These are phyloP conservation scores for Phytopythium aichiense DNA, from an alignment of 352 stramenopile genomes.

Conservation along the genomic window DNA sequence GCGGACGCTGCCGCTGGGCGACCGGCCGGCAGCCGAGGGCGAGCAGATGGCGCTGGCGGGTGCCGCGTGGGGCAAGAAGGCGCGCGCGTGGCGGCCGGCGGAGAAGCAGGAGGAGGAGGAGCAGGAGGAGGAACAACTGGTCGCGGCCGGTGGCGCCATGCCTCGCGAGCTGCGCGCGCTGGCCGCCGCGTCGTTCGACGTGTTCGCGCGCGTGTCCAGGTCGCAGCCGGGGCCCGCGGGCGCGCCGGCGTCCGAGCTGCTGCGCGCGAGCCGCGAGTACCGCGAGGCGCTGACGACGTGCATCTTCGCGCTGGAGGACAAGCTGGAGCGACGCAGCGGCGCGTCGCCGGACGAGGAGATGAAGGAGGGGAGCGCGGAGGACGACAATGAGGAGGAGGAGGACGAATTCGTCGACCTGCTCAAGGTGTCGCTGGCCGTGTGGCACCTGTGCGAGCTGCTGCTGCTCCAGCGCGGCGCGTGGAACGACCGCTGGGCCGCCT, in stretches of 20 bases:
- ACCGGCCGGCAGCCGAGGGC: constrained; percentile 10
- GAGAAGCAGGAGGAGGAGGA: neutral
- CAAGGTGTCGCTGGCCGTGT: constrained; percentile 76
- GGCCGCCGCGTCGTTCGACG: constrained; percentile 55
- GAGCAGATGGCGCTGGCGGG: constrained; percentile 13
- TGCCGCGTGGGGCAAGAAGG: constrained; percentile 49
- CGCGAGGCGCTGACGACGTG: constrained; percentile 61
- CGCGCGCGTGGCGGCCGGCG: constrained; percentile 33
- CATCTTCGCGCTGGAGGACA: constrained; percentile 64
- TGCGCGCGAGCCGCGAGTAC: constrained; percentile 64
- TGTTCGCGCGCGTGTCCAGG: constrained; percentile 36
- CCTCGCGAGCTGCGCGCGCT: constrained; percentile 49
- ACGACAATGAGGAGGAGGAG: constrained; percentile 24
- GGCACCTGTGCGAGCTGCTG: constrained; percentile 76
- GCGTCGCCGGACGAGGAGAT: constrained; percentile 9
- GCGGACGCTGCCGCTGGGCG: constrained; percentile 33
- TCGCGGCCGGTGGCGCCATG: constrained; percentile 32
- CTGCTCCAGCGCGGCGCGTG: constrained; percentile 51
- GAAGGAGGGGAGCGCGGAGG: neutral
- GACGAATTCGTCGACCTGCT: constrained; percentile 57
- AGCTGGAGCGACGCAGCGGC: constrained; percentile 21
- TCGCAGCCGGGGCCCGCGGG: constrained; percentile 7
- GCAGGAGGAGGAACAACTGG: too few relatives aligned
- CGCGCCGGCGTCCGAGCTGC: constrained; percentile 17
- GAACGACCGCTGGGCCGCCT: constrained; percentile 55